Conservation (phyloP, 2,329 filamentous ascomycete species). For the Byssochlamys sp. region DNA sequence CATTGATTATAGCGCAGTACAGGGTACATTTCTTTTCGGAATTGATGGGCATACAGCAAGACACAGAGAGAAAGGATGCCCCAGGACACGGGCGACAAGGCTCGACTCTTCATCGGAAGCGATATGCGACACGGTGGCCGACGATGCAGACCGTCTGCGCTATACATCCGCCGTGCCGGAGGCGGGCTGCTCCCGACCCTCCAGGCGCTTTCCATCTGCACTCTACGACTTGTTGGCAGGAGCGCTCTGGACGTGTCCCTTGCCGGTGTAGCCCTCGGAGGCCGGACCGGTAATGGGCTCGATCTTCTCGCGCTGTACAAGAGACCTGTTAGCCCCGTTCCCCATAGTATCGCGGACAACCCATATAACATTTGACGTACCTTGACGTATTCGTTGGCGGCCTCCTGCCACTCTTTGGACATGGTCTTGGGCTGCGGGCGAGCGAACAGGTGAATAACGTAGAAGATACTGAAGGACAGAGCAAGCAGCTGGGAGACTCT, state of each 20-base stretch:
- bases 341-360: constrained; percentile 7
- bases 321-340: constrained; percentile 11
- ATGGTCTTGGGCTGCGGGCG: constrained; percentile 70
- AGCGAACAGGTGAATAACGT: constrained; percentile 60
- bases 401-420: constrained; percentile 95
- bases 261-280: constrained; percentile 67
- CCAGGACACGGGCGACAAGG: not conserved
- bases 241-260: constrained; percentile 63
- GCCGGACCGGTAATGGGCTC: constrained; percentile 80
- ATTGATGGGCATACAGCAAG: constrained; percentile 18
- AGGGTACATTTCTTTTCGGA: constrained; percentile 31
- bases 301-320: constrained; percentile 62
- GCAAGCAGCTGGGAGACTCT: constrained; percentile 61
- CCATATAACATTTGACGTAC: constrained; percentile 43
- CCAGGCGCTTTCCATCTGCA: constrained; percentile 13
- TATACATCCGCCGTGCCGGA: constrained; percentile 8
- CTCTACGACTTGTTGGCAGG: constrained; percentile 31
- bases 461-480: constrained; percentile 63
- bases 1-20: constrained; percentile 37
- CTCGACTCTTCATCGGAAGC: not conserved
- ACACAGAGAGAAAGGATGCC: constrained; percentile 16
- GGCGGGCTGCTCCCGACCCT: constrained; percentile 16
- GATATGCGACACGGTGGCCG: not conserved
- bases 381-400: constrained; percentile 85
- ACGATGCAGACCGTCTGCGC: not conserved